These are phyloP conservation scores for Aspergillus quadrilineatus DNA, from an alignment of 2,329 filamentous ascomycete species.

Conservation along the genomic window DNA sequence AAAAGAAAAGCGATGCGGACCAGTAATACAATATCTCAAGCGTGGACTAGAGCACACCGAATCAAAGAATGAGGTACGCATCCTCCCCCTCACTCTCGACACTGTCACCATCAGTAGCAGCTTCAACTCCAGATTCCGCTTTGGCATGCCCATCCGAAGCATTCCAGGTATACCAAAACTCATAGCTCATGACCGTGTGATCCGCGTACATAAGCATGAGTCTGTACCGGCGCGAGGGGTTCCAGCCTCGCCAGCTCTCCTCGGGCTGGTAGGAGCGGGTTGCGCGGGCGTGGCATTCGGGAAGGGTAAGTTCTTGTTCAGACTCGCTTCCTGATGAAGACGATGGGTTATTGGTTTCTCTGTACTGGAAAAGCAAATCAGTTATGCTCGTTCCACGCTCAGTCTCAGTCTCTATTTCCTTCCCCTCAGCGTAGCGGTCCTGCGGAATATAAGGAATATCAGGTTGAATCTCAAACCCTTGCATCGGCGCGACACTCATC, in stretches of 20 bases:
- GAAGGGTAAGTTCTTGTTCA: conserved; percentile 23
- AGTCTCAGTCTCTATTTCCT: not conserved
- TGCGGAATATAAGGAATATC: conserved; percentile 37
- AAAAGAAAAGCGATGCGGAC: no score
- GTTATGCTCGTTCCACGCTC: conserved; percentile 11
- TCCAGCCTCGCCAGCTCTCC: conserved; percentile 41
- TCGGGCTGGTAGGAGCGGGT: conserved; percentile 32
- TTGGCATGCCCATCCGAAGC: not conserved
- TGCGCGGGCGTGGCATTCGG: conserved; percentile 37
- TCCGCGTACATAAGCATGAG: conserved; percentile 59
- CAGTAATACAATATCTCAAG: no score
- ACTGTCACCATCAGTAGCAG: conserved; percentile 11
- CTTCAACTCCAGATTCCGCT: not conserved
- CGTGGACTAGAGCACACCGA: not conserved
- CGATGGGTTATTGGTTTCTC: conserved; percentile 7
- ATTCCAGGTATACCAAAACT: conserved; percentile 51
- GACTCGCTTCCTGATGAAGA: not conserved
- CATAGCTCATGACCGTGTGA: conserved; percentile 59
- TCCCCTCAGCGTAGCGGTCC: conserved; percentile 10
- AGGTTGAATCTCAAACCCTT: conserved; percentile 46
- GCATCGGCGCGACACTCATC: conserved; percentile 57
- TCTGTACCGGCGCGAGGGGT: conserved; percentile 48
- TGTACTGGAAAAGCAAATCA: conserved; percentile 24
- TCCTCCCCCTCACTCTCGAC: not conserved
- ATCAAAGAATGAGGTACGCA: conserved; percentile 2